Evolutionary conservation across 2,329 filamentous ascomycete genomes (phyloP), one percentile per base, ranked within the genome.

Genomic region (Paraconiothyrium brasiliense): DNA sequence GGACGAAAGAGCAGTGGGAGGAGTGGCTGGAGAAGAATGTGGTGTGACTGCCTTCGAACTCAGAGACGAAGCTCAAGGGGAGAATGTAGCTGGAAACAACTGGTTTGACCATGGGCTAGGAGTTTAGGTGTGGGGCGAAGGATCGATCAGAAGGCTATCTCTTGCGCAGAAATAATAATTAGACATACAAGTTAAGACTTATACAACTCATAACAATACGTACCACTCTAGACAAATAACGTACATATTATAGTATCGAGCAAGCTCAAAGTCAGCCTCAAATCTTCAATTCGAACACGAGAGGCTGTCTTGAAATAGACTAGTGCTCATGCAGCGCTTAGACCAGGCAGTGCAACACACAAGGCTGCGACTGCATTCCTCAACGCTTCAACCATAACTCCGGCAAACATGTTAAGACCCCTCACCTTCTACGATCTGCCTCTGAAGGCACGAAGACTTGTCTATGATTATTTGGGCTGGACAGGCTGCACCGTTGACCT

Each of bases 1-100:
- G 93, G 87, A 90, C 86, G 0, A 84, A 84, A 69, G 88, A 91
- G 61, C 90, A 97, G 80, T 98, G 94, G 94, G 85, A 90, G 74
- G 89, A 93, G 79, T 97, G 91, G 90, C 78, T 97, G 75, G 83
- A 84, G 71, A 87, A 88, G 79, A 90, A 89, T 71, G 80, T 88
- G 57, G 81, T 81, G 61, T 90, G 81, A 83, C 67, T 73, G n/a
- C 35, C 35, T 16, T 24, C 4, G 35, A n/a, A 27, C 32, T n/a
- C 5, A 14, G 39, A 61, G 47, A 61, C 35, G 30, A 57, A 37
- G 39, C 44, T 41, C 14, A 56, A 24, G 41, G 52, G 43, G 43
- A 57, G 39, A 37, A 30, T 47, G 32, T 34, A 51, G 32, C 27
- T 10, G 44, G 5, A 16, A 22, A 10, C 11, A 37, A 37, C 10